Evolutionary conservation across 1,284 basidiomycete species (phyloP), one percentile per base, ranked within the genome.

Genomic region (Cryptococcus floricola): DNA sequence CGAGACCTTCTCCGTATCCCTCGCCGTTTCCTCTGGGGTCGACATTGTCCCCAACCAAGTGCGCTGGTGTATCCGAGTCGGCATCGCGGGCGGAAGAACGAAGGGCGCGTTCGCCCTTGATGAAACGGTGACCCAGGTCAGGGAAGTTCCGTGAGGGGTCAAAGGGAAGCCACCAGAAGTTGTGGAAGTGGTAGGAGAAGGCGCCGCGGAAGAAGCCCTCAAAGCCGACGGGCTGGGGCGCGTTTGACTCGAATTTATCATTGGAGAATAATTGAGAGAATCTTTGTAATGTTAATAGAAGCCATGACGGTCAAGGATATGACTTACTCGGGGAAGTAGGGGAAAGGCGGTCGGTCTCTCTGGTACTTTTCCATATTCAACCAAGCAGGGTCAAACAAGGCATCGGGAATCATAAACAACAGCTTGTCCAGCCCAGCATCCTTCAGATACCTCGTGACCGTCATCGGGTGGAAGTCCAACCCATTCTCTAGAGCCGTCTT

Each of bases 141-240:
- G 93, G 93, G 83, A 85, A 96, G 73, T 95, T 91, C 18, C 91
- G 85, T 8, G 83, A 78, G 1, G 87, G 82, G 73, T 97, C 93
- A 66, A 96, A 94, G 3, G 91, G 89, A 59, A 88, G 85, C 92
- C 93, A 95, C 87, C 88, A 89, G 70, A 84, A 88, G 69, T 91
- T 90, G 69, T 91, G 89, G 76, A 86, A 91, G 73, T 92, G 89
- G 70, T 91, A 92, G 9, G 87, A 89, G 70, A 84, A 92, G 23
- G 88, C 87, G 10, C 89, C 90, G 52, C 85, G 83, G 81, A 89
- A 93, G 79, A 92, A 92, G 12, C 87, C 88, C 63, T 89, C 85
- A 64, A 91, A 88, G 5, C 90, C 90, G 12, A 88, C 74, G 16
- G 85, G 85, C 64, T 86, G 82, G 7, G 90, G 87, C 8, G 84